Percentiles rank a stretch among this genome's conserved stretches.
These are phyloP conservation scores for Emmonsia crescens DNA, from an alignment of 2,329 filamentous ascomycete species.

Conservation along the genomic window DNA sequence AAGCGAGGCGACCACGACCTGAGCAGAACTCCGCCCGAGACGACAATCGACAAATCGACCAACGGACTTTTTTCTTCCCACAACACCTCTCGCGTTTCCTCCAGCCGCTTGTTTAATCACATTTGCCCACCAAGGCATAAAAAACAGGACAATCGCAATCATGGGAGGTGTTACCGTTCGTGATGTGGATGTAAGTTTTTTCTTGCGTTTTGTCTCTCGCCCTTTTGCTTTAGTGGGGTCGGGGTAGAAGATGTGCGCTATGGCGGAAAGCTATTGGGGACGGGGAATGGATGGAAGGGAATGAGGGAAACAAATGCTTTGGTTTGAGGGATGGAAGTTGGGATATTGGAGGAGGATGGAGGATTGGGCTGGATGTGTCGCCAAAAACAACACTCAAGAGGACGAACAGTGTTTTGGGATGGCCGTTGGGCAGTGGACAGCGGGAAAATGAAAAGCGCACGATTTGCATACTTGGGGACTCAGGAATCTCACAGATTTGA, in stretches of 20 bases:
- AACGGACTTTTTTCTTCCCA: constrained; percentile 18
- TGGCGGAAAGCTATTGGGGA: neutral
- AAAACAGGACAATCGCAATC: constrained; percentile 37
- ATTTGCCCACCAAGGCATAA: constrained; percentile 9
- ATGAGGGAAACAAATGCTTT: neutral
- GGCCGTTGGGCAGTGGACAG: neutral
- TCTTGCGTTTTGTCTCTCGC: neutral
- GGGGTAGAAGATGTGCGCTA: neutral
- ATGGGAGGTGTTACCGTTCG: constrained; percentile 59
- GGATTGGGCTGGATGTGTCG: neutral
- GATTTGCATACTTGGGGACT: neutral
- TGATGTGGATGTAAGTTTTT: constrained; percentile 50
- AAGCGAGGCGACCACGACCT: constrained; percentile 12
- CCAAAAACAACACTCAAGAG: too few species aligned
- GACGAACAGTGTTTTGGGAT: neutral
- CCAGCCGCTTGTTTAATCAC: constrained; percentile 19
- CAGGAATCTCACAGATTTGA: neutral
- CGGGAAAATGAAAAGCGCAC: neutral
- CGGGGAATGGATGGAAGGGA: neutral
- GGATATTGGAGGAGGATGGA: neutral
- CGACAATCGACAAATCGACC: constrained; percentile 19
- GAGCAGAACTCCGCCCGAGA: constrained; percentile 18
- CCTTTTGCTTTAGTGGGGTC: neutral
- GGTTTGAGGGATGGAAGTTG: neutral
- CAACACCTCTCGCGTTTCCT: constrained; percentile 20